Percentiles rank a stretch among this genome's conserved stretches.
Conservation (phyloP, 495 filamentous ascomycete species). For the Aspergillus sclerotiicarbonarius region DNA sequence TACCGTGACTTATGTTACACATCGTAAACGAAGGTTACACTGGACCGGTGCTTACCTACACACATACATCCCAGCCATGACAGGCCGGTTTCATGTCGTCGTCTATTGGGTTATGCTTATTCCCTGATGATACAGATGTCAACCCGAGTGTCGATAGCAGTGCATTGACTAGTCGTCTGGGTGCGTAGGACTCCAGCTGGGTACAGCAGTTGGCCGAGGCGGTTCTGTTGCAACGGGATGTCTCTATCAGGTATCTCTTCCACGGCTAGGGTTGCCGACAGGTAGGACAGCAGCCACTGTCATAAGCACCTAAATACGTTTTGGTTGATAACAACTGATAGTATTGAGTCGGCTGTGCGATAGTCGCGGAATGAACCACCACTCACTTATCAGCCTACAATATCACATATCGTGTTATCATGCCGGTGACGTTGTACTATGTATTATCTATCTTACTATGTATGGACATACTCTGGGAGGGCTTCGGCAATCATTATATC, state of each 20-base stretch:
- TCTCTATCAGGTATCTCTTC: neutral
- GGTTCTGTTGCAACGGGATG: neutral
- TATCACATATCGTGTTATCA: neutral
- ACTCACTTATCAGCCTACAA: neutral
- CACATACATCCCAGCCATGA: neutral
- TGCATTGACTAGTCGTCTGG: neutral
- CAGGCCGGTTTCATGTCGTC: neutral
- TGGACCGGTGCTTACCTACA: neutral
- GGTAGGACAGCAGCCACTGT: conserved; percentile 5
- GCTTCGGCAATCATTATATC: neutral
- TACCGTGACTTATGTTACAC: conserved; percentile 1
- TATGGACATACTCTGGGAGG: neutral
- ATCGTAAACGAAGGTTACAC: neutral
- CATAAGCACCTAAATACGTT: conserved; percentile 4
- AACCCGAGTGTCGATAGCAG: neutral
- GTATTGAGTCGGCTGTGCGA: neutral
- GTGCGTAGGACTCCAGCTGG: neutral
- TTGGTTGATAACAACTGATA: neutral
- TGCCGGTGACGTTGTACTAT: neutral
- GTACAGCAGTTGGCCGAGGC: neutral
- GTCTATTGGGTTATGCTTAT: neutral
- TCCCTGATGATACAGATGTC: conserved; percentile 1
- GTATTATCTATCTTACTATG: neutral
- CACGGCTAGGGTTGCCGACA: neutral
- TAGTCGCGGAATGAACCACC: neutral